phyloP scores from a whole-genome alignment of 805 yeast species.

The Pichia nakasei region DNA sequence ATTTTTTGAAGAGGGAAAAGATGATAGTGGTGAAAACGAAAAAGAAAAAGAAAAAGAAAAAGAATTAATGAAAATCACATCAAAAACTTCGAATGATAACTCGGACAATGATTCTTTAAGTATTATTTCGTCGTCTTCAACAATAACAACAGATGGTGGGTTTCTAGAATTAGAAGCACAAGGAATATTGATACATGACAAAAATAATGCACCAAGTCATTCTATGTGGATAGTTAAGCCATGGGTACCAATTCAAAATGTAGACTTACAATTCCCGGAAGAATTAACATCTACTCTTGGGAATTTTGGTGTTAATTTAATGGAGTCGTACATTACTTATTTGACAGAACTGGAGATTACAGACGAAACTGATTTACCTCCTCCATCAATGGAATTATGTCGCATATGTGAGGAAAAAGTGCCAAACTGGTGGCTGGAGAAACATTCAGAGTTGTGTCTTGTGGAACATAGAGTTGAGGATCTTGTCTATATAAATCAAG shows the following conservation, averaged over 20 bases:
- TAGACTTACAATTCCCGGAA: conserved; percentile 61
- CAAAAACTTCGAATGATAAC: conserved; percentile 3
- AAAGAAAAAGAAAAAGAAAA: conserved; percentile 4
- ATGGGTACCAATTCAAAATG: conserved; percentile 49
- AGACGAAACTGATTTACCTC: conserved; percentile 58
- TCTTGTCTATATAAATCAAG: conserved; percentile 67
- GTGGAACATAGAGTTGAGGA: conserved; percentile 80
- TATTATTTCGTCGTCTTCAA: conserved; percentile 22
- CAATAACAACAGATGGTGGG: conserved; percentile 49
- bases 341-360: conserved; percentile 56
- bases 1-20: no score
- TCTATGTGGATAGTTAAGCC: conserved; percentile 93
- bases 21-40: no score
- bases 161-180: conserved; percentile 82
- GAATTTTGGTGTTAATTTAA: conserved; percentile 72
- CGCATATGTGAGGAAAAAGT: conserved; percentile 84
- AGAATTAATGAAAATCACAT: conserved; percentile 2
- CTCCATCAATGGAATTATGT: conserved; percentile 78
- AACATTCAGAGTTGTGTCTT: conserved; percentile 80
- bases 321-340: conserved; percentile 61
- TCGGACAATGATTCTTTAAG: conserved; percentile 22
- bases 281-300: conserved; percentile 71
- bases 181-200: conserved; percentile 74
- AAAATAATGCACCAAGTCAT: conserved; percentile 55
- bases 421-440: conserved; percentile 96